phyloP scores from a whole-genome alignment of 129 eudicot genomes.

The Artemisia annua region DNA sequence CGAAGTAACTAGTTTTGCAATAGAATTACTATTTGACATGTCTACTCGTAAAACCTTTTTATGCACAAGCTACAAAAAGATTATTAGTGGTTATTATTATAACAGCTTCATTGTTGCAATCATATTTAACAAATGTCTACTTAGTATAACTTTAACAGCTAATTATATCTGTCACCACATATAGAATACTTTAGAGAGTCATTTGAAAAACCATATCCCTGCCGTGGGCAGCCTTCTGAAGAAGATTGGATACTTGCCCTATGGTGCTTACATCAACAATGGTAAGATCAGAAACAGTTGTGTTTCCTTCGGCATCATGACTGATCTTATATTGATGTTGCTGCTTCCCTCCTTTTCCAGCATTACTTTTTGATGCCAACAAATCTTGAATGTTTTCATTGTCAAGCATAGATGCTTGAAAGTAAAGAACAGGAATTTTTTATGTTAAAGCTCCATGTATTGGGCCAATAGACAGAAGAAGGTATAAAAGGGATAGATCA shows the following conservation, averaged over 20 bases:
- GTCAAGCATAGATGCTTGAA: constrained; percentile 70
- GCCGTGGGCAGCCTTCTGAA: constrained; percentile 65
- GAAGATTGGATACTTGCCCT: constrained; percentile 52
- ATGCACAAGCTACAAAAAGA: too few species aligned
- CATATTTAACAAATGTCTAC: too few species aligned
- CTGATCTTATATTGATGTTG: constrained; percentile 38
- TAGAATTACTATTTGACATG: too few species aligned
- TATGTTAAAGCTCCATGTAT: too few species aligned
- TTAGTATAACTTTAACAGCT: too few species aligned
- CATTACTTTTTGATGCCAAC: constrained; percentile 36
- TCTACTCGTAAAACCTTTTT: too few species aligned
- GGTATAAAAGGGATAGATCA: too few species aligned
- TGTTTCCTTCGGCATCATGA: constrained; percentile 65
- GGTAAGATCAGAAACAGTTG: constrained; percentile 66
- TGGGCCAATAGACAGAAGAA: too few species aligned
- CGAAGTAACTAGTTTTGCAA: too few species aligned
- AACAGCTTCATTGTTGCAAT: too few species aligned
- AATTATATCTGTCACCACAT: too few species aligned
- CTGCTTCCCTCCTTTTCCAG: constrained; percentile 46
- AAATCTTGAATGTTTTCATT: constrained; percentile 70
- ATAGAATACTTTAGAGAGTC: background rate
- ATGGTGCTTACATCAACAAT: constrained; percentile 58
- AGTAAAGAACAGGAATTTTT: background rate
- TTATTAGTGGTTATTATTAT: too few species aligned
- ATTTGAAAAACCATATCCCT: constrained; percentile 33